Evolutionary conservation across 306 rosid genomes (phyloP).

Genomic region (Macrotyloma uniflorum): DNA sequence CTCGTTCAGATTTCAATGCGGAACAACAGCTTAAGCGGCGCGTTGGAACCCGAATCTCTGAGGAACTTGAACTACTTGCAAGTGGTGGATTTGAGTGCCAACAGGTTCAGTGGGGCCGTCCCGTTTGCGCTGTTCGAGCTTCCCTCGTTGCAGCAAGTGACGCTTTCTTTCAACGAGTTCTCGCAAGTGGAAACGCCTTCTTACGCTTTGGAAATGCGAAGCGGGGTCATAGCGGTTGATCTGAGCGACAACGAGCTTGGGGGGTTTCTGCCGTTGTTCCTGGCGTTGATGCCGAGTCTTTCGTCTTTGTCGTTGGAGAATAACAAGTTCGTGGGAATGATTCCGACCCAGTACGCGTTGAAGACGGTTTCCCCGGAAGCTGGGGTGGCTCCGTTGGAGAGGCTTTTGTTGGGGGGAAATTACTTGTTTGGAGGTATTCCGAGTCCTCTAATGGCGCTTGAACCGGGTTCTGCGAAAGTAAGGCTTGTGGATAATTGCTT

Average conservation of each 20-base stretch:
- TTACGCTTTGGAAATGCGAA: background rate
- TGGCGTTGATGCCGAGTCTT: slow-evolving; percentile 69
- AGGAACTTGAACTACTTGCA: slow-evolving; percentile 45
- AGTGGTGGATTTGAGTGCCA: slow-evolving; percentile 71
- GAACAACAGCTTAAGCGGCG: slow-evolving; percentile 64
- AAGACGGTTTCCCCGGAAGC: slow-evolving; percentile 55
- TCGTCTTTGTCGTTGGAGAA: slow-evolving; percentile 77
- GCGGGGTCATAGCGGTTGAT: slow-evolving; percentile 72
- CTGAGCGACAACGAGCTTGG: slow-evolving; percentile 63
- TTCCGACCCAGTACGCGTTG: slow-evolving; percentile 73
- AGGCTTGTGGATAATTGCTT: slow-evolving; percentile 67
- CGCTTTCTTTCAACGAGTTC: slow-evolving; percentile 68
- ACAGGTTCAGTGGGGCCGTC: slow-evolving; percentile 55
- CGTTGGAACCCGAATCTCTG: slow-evolving; percentile 38
- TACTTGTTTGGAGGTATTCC: slow-evolving; percentile 78
- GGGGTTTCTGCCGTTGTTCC: slow-evolving; percentile 64
- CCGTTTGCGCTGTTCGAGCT: slow-evolving; percentile 59
- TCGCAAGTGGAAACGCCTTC: slow-evolving; percentile 48
- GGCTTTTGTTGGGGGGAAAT: slow-evolving; percentile 74
- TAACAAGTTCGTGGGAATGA: slow-evolving; percentile 68
- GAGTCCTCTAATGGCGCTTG: slow-evolving; percentile 50
- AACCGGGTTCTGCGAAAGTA: slow-evolving; percentile 71
- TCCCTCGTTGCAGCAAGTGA: slow-evolving; percentile 72
- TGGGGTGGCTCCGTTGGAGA: slow-evolving; percentile 58
- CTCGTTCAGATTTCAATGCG: slow-evolving; percentile 65